Evolutionary conservation across 2,329 filamentous ascomycete genomes (phyloP).

Genomic region (Monosporascus sp.): DNA sequence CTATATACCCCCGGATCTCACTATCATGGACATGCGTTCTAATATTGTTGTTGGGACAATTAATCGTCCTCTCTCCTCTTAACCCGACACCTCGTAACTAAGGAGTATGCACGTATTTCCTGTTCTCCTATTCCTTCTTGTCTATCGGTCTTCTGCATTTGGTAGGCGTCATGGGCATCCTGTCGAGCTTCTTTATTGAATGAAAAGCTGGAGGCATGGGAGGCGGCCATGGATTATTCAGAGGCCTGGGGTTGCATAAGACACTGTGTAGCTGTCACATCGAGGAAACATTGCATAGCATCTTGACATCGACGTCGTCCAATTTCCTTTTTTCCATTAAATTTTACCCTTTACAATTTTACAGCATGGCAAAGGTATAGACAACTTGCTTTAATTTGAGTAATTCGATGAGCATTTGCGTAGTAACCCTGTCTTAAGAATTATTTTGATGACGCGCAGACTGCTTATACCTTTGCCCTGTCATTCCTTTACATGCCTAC

Average conservation of each 20-base stretch:
- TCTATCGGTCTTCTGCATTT: background rate
- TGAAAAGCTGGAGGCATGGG: background rate
- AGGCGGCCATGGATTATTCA: background rate
- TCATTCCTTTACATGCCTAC: no score
- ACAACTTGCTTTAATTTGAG: no score
- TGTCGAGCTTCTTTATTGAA: background rate
- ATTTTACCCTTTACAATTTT: background rate
- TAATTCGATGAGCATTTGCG: no score
- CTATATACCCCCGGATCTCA: slow-evolving; percentile 7
- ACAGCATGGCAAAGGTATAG: no score
- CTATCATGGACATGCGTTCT: slow-evolving; percentile 28
- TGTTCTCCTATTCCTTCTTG: background rate
- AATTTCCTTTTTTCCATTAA: background rate
- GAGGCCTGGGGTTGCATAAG: background rate
- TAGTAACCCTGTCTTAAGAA: no score
- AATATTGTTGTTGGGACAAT: background rate
- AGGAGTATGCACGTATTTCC: background rate
- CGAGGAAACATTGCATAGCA: background rate
- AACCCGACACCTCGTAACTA: background rate
- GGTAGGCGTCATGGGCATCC: background rate
- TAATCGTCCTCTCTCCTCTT: no score
- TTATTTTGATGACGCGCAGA: no score
- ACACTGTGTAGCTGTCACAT: no score
- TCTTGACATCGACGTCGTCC: background rate
- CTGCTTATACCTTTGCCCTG: no score